Conservation (phyloP, 1,284 basidiomycete species). For the Melampsora larici-populina region DNA sequence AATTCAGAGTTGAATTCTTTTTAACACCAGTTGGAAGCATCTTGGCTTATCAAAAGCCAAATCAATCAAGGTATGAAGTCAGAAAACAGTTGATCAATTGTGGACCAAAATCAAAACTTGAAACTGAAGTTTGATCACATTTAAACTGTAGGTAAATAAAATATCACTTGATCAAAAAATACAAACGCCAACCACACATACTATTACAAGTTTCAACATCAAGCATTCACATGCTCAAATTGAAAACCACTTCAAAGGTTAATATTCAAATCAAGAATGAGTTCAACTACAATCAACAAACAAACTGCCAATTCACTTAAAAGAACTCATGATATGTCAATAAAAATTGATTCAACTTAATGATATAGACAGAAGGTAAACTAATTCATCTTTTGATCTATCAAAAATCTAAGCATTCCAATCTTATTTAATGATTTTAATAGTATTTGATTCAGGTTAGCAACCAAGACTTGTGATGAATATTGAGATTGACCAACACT, state of each 20-base stretch:
- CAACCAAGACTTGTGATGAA: constrained; percentile 73
- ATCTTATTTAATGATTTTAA: background rate
- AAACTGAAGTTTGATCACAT: too few relatives aligned
- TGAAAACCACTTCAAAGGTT: too few relatives aligned
- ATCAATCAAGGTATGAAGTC: too few relatives aligned
- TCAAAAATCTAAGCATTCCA: background rate
- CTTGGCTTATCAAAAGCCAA: too few relatives aligned
- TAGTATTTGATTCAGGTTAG: constrained; percentile 57
- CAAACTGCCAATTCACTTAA: constrained; percentile 55
- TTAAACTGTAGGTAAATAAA: too few relatives aligned
- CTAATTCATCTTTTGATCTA: constrained; percentile 8
- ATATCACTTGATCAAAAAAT: too few relatives aligned
- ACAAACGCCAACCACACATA: too few relatives aligned
- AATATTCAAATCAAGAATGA: too few relatives aligned
- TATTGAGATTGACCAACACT: constrained; percentile 81
- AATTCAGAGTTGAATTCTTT: constrained; percentile 4
- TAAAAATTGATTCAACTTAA: constrained; percentile 51
- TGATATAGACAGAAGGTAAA: constrained; percentile 54
- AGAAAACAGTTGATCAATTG: too few relatives aligned
- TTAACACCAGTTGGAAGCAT: constrained; percentile 42
- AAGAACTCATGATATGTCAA: constrained; percentile 55
- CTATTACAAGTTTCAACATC: too few relatives aligned
- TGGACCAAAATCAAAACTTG: too few relatives aligned
- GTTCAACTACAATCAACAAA: background rate
- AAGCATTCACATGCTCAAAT: too few relatives aligned